A percentile compares a stretch with the other conserved stretches of the same genome.
These are phyloP conservation scores for Ophiocordyceps polyrhachis-furcata DNA, from an alignment of 2,329 filamentous ascomycete genomes.

Conservation along the genomic window DNA sequence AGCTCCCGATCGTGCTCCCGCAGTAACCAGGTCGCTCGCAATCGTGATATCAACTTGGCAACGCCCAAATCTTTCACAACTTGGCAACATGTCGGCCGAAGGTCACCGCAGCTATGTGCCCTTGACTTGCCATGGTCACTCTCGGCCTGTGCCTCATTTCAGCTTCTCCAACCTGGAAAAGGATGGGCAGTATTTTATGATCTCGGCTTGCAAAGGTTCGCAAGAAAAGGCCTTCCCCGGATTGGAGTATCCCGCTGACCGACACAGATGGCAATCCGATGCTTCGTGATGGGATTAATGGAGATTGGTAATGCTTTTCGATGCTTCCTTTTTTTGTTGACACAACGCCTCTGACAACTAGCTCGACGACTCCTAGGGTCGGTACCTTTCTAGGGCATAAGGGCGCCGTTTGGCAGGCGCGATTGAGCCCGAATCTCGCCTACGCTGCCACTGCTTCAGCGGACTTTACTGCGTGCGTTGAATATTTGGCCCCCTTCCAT, in stretches of 20 bases:
- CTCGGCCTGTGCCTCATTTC: slow-evolving; percentile 77
- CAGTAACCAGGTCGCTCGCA: background rate
- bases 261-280: slow-evolving; percentile 82
- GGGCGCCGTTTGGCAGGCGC: slow-evolving; percentile 91
- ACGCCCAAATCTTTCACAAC: background rate
- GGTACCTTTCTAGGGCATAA: slow-evolving; percentile 97
- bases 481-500: background rate
- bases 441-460: slow-evolving; percentile 86
- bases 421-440: slow-evolving; percentile 71
- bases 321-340: slow-evolving; percentile 5
- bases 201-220: slow-evolving; percentile 72
- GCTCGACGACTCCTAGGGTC: slow-evolving; percentile 42
- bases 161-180: slow-evolving; percentile 73
- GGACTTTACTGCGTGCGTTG: slow-evolving; percentile 74
- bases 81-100: slow-evolving; percentile 15
- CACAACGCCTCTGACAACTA: background rate
- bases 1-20: background rate
- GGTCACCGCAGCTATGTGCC: slow-evolving; percentile 50
- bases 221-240: background rate
- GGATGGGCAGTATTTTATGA: slow-evolving; percentile 74
- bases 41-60: background rate
- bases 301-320: slow-evolving; percentile 51
- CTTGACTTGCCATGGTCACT: slow-evolving; percentile 86
- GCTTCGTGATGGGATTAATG: slow-evolving; percentile 89
- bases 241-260: slow-evolving; percentile 6